Base-by-base conservation (phyloP, 345 rosid genomes). In the Crucihimalaya himalaica region DNA sequence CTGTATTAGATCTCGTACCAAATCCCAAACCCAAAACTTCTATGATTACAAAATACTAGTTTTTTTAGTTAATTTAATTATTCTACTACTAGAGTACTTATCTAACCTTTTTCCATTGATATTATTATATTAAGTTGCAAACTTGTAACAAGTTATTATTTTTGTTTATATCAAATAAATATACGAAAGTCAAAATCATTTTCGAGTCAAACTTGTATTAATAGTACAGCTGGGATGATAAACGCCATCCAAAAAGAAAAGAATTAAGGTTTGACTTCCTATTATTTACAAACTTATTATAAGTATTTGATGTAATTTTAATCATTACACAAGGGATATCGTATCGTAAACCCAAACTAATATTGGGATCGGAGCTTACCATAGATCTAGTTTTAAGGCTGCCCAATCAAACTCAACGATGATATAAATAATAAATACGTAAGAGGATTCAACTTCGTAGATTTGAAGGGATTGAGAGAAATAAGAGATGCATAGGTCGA, bases 221-320 rank as follows among this genome's bases (percentile, higher is more conserved):
- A 59, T 27, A 59, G 60, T 29, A 59, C 79, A 61, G 48, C 42
- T 68, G 42, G 31, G 56, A 29, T 66, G 63, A 16, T 52, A 59
- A 75, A 68, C 61, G 48, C 62, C 67, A 23, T 27, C 54, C 31
- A 18, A 2, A 4, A 51, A 39, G 3, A 66, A 29, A 75, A 11
- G 35, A 51, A 61, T 53, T 32, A 75, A 68, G 74, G 56, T 71
- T 75, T 75, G 79, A 75, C 79, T 60, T 75, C 12, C 10, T n/a
- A 48, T 27, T 54, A 43, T n/a, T 23, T 0, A 55, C 13, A 23
- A 19, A 3, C 1, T 54, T 39, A 4, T 54, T 39, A 4, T 20
- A 3, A 4, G 12, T 20, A 37, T 48, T 23, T 20, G 0, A 25
- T 7, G 23, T 3, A 40, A 0, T 15, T 43, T 29, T 15, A 53